Conservation (phyloP, 2,329 filamentous ascomycete genomes). For the Seiridium unicorne region DNA sequence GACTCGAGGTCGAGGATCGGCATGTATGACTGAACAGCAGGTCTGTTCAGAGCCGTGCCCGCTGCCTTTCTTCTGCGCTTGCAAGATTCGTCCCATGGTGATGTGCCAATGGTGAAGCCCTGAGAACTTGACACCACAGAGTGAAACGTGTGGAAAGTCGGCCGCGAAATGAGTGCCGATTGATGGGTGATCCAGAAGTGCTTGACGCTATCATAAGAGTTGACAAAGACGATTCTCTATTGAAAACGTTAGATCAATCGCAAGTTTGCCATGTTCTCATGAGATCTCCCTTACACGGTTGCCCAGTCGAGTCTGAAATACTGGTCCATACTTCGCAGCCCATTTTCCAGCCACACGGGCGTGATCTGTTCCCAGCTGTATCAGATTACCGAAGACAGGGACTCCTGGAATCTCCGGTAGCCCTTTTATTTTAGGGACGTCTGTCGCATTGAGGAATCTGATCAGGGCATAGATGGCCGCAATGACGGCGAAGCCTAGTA, state of each 20-base stretch:
- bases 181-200: conserved; percentile 50
- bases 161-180: conserved; percentile 52
- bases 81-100: conserved; percentile 63
- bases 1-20: conserved; percentile 62
- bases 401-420: conserved; percentile 4
- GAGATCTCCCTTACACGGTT: not conserved
- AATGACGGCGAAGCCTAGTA: not conserved
- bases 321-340: conserved; percentile 3
- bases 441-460: conserved; percentile 3
- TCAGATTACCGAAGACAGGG: conserved; percentile 1
- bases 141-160: conserved; percentile 59
- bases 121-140: conserved; percentile 63
- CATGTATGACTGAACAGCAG: conserved; percentile 61
- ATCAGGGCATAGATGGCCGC: conserved; percentile 1
- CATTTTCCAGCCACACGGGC: conserved; percentile 3
- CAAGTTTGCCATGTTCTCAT: not conserved
- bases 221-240: conserved; percentile 31
- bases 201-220: conserved; percentile 49
- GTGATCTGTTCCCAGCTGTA: conserved; percentile 5
- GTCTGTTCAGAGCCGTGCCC: conserved; percentile 63
- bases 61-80: conserved; percentile 65
- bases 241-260: not conserved
- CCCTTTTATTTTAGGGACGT: conserved; percentile 2
- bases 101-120: conserved; percentile 67
- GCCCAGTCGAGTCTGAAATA: conserved; percentile 5